Percentiles rank a stretch among this genome's conserved stretches.
Evolutionary conservation across 78 protist species (phyloP).

Genomic region (Dictyostelium capitatum): DNA sequence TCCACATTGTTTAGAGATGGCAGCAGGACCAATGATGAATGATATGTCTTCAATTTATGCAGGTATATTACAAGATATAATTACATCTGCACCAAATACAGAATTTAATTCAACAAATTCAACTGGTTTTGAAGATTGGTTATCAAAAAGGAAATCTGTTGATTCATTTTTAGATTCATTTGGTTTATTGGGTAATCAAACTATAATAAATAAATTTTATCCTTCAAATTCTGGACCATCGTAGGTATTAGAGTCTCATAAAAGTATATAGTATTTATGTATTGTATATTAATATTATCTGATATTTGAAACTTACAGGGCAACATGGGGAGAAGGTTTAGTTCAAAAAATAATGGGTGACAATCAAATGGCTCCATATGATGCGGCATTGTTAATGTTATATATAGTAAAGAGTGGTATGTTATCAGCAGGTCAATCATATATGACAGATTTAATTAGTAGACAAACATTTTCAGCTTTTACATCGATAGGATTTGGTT

Average conservation of each 20-base stretch:
- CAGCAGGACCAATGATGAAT: constrained; percentile 69
- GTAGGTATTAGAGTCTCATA: too few species aligned
- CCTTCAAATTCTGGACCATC: constrained; percentile 78
- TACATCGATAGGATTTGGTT: constrained; percentile 72
- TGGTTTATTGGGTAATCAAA: constrained; percentile 61
- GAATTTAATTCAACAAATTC: neutral
- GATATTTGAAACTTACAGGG: too few species aligned
- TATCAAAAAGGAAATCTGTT: constrained; percentile 11
- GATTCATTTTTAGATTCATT: constrained; percentile 27
- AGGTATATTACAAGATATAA: constrained; percentile 51
- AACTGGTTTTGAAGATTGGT: constrained; percentile 24
- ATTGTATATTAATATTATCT: too few species aligned
- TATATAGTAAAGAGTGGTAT: constrained; percentile 30
- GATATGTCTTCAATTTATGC: constrained; percentile 46
- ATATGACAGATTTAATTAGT: constrained; percentile 45
- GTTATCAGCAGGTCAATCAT: constrained; percentile 36
- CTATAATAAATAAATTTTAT: constrained; percentile 61
- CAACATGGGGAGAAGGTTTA: constrained; percentile 36
- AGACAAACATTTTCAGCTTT: constrained; percentile 57
- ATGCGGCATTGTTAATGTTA: constrained; percentile 64
- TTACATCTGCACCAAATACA: constrained; percentile 63
- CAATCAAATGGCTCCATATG: constrained; percentile 52
- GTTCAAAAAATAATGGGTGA: constrained; percentile 21
- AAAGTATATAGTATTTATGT: too few species aligned
- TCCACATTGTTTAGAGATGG: constrained; percentile 72